phyloP scores from a whole-genome alignment of 2,329 filamentous ascomycete species.

The Apiospora pterosperma region DNA sequence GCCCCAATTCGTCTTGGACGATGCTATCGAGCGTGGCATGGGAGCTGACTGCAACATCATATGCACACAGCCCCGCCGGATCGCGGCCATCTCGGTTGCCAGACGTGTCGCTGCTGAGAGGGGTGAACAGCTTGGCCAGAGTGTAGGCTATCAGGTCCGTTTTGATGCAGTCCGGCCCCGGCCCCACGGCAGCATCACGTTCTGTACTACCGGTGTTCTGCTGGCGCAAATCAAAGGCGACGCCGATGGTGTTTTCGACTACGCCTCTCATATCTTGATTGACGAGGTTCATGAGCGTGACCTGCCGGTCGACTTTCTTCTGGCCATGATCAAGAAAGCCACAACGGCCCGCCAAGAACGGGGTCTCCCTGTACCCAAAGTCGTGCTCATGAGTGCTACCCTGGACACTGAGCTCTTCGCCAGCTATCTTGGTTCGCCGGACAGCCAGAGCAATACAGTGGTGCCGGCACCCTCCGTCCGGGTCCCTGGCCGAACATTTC shows the following conservation, averaged over 20 bases:
- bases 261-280: constrained; percentile 44
- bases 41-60: constrained; percentile 45
- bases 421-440: not conserved
- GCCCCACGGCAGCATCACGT: constrained; percentile 35
- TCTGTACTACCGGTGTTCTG: constrained; percentile 47
- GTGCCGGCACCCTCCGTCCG: not conserved
- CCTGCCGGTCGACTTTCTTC: not conserved
- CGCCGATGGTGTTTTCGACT: constrained; percentile 34
- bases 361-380: constrained; percentile 1
- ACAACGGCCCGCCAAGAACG: not conserved
- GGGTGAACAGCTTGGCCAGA: constrained; percentile 33
- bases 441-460: not conserved
- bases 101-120: constrained; percentile 43
- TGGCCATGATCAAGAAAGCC: constrained; percentile 2
- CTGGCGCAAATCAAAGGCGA: constrained; percentile 38
- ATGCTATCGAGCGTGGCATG: constrained; percentile 33
- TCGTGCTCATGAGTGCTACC: constrained; percentile 11
- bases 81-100: constrained; percentile 44
- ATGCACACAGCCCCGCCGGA: constrained; percentile 45
- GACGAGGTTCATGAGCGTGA: constrained; percentile 38
- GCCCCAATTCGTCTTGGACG: constrained; percentile 50
- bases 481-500: constrained; percentile 8
- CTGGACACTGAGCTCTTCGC: constrained; percentile 8
- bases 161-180: constrained; percentile 33
- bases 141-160: constrained; percentile 44